These are phyloP conservation scores for Botrytis pseudocinerea DNA, from an alignment of 2,329 filamentous ascomycete species.

Conservation along the genomic window DNA sequence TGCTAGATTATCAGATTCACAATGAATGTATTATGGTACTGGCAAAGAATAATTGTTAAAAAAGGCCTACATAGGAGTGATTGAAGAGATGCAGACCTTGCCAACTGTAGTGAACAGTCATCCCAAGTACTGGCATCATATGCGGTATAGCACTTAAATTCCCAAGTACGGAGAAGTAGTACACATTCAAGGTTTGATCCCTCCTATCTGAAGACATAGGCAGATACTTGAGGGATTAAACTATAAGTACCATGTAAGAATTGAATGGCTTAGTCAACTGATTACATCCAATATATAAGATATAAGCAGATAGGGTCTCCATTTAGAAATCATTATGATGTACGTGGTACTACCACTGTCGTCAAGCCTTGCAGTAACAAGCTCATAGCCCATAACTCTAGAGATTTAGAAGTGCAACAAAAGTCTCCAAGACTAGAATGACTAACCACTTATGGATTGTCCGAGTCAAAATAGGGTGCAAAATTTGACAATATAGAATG, in stretches of 20 bases:
- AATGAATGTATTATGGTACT: neutral
- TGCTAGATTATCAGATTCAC: neutral
- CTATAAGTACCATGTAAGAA: neutral
- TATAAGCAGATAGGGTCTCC: neutral
- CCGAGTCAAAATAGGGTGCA: neutral
- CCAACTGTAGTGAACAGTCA: neutral
- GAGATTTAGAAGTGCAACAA: neutral
- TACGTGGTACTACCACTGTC: neutral
- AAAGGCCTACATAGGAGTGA: neutral
- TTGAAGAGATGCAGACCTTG: neutral
- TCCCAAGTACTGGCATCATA: neutral
- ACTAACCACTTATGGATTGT: neutral
- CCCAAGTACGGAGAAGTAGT: neutral
- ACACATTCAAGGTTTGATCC: neutral
- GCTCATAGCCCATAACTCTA: neutral
- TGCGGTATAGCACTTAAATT: neutral
- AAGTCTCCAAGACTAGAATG: neutral
- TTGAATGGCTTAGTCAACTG: neutral
- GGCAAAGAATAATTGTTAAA: neutral
- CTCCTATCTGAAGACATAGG: neutral
- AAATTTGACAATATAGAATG: neutral
- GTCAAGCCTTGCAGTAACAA: neutral
- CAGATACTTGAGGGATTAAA: neutral
- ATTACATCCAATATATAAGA: neutral
- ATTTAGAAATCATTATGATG: neutral